Evolutionary conservation across 108 stramenopile genomes (phyloP).

Genomic region (Cyclotella baltica): DNA sequence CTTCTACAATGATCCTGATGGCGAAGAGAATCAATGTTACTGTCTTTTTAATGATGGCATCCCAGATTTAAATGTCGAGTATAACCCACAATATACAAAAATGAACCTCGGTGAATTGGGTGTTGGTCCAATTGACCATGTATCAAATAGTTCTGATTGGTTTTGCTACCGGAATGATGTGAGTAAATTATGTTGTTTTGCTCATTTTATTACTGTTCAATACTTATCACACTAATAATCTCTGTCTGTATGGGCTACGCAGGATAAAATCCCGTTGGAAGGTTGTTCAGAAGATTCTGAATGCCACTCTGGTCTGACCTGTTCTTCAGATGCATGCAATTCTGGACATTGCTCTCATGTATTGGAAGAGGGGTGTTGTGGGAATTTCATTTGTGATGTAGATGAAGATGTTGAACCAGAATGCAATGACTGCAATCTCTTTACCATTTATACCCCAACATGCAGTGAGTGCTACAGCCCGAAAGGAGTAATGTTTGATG

Average conservation of each 20-base stretch:
- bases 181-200: not conserved
- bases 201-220: not conserved
- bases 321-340: not conserved
- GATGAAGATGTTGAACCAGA: not conserved
- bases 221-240: not conserved
- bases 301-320: not conserved
- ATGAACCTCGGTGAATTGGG: not conserved
- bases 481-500: not conserved
- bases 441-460: not conserved
- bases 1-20: not conserved
- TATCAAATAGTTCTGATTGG: not conserved
- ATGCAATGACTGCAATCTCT: not conserved
- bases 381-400: not conserved
- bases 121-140: not conserved
- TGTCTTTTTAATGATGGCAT: constrained; percentile 11
- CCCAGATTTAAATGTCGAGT: not conserved
- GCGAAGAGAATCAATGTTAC: not conserved
- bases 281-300: not conserved
- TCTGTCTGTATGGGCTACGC: not conserved
- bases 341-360: not conserved
- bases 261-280: not conserved
- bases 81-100: not conserved
- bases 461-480: not conserved
- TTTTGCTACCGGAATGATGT: not conserved
- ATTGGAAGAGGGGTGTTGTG: not conserved